Base-by-base conservation (phyloP, 179 eudicot genomes). In the Sideroxylon spinosum region DNA sequence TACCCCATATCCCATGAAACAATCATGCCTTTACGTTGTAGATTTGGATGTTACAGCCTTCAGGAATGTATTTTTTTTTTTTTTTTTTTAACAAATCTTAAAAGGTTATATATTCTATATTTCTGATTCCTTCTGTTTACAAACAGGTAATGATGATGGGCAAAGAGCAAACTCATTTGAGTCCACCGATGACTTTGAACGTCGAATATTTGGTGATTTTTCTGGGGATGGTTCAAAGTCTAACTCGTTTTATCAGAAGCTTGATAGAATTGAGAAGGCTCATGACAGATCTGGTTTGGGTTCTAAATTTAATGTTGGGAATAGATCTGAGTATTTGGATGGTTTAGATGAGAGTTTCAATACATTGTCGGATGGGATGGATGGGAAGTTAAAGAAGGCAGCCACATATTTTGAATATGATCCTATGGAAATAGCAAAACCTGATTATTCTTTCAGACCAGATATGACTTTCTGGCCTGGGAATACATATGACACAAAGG, bases 291-390 rank as follows among this genome's bases (percentile, higher is more conserved):
- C 53, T 64, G 86, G 85, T 59, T 19, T 17, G 55, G 81, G 85
- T 72, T 78, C 80, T 63, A 76, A 78, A 52, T 68, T 74, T 69
- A 73, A 62, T 76, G 48, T 71, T 37, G 84, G 76, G 25, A 69
- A 82, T 59, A 53, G 68, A 71, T 80, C 87, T 32, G 79, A 75
- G 69, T 29, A 52, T 32, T 25, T 72, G 83, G 87, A 84, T 28
- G 90, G 87, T 76, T 77, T 82, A 10, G 88, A 81, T 84, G 91
- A 84, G 73, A 78, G 83, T 78, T 86, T 85, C 76, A 85, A 63
- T 65, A 63, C 92, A 56, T 88, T 89, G 68, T 56, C 75, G 4
- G 98, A 95, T 78, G 94, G 97, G 71, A 78, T 95, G 92, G 95
- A 90, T 48, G 84, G 79, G 53, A 89, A 84, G 78, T 79, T 95